Evolutionary conservation across 345 rosid species (phyloP), one percentile per base, ranked within the genome.

Genomic region (Aethionema arabicum): DNA sequence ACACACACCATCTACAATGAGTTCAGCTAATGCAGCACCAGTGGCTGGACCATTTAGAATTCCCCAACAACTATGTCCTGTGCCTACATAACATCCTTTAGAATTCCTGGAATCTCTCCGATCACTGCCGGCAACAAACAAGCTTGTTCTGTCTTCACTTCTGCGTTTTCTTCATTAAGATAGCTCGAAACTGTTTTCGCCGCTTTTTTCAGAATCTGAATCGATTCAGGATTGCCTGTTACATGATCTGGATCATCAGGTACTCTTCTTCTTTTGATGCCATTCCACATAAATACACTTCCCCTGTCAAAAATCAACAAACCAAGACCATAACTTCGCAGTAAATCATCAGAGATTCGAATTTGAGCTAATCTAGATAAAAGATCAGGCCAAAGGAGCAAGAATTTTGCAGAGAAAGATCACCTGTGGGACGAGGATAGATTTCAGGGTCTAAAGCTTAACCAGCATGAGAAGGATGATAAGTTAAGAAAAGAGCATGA

Each of bases 21-120:
- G 87, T 77, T 87, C 90, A 15, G 98, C 82, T 62, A 89, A n/a
- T 7, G 98, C 86, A 67, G 85, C 86, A 3, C 98, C 97, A 2
- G 97, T 92, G 4, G 90, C 90, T 0, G 93, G 97, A 68, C 87
- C 97, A 63, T 92, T 92, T 4, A 92, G 80, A 63, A 92, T 87
- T 0, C 97, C 98, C 97, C 97, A 87, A 60, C 96, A 92, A 65
- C 76, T 80, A 61, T 92, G 98, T 16, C 98, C 95, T 0, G 96
- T 84, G 8, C 80, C 97, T 30, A 87, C 88, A 52, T 75, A 92
- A 69, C 96, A 87, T 4, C 87, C 88, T 41, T 75, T 80, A n/a
- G n/a, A 7, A 80, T 50, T 6, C 91, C 85, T 1, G 88, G 91
- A 55, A 89, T 54, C 75, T 87, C 90, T 14, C 98, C 96, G 1